A percentile compares a stretch with the other conserved stretches of the same genome.
phyloP scores from a whole-genome alignment of 2,329 filamentous ascomycete species.

The Epichloe gansuensis region DNA sequence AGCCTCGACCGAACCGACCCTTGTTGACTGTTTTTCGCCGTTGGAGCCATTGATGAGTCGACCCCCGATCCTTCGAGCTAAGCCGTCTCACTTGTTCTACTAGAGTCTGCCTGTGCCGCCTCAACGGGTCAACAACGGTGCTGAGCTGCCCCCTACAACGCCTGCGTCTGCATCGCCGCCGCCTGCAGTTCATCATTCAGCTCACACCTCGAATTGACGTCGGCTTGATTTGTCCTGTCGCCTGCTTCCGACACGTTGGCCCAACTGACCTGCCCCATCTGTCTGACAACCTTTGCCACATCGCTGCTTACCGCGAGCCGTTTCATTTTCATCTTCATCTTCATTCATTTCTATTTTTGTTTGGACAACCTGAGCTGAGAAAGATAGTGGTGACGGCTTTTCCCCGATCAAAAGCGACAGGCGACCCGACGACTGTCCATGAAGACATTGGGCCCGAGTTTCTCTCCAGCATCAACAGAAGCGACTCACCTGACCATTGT shows the following conservation, averaged over 20 bases:
- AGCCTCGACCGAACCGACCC: neutral
- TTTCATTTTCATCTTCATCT: neutral
- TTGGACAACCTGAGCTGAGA: neutral
- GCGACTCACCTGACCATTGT: constrained; percentile 4
- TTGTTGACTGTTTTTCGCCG: neutral
- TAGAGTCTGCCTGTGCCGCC: constrained; percentile 1
- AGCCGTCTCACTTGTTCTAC: constrained; percentile 1
- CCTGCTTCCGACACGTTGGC: neutral
- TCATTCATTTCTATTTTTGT: neutral
- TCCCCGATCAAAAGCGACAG: neutral
- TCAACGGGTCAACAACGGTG: constrained; percentile 5
- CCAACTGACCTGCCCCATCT: constrained; percentile 1
- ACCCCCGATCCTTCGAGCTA: constrained; percentile 2
- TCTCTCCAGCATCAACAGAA: neutral
- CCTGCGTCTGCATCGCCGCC: constrained; percentile 3
- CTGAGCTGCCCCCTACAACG: constrained; percentile 3
- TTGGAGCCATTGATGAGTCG: neutral
- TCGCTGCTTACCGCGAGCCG: constrained; percentile 1
- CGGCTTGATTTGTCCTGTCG: neutral
- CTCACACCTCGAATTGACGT: constrained; percentile 1
- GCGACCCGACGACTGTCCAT: neutral
- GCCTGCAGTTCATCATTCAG: constrained; percentile 6
- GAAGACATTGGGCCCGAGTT: neutral
- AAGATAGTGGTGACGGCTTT: neutral
- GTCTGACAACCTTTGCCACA: constrained; percentile 1